Conservation (phyloP, 345 rosid species). For the Heritiera littoralis region DNA sequence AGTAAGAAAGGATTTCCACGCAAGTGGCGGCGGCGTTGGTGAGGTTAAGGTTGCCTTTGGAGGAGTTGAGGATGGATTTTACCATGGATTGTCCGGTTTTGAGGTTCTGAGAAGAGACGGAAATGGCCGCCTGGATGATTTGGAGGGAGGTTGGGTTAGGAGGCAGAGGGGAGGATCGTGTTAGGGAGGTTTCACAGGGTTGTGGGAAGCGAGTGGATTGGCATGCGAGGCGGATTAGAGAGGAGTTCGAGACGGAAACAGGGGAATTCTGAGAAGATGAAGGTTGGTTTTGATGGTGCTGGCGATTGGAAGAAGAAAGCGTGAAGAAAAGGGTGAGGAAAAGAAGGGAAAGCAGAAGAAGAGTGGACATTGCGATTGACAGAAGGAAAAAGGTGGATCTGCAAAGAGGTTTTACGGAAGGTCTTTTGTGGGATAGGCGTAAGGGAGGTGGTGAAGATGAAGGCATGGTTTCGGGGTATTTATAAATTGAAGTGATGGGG, state of each 20-base stretch:
- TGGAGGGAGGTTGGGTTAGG: constrained; percentile 50
- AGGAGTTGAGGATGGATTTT: constrained; percentile 50
- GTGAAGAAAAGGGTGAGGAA: constrained; percentile 31
- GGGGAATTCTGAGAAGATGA: constrained; percentile 1
- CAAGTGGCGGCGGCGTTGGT: constrained; percentile 64
- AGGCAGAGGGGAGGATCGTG: constrained; percentile 38
- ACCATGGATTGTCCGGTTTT: constrained; percentile 54
- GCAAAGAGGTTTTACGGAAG: constrained; percentile 22
- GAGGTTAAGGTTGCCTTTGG: constrained; percentile 58
- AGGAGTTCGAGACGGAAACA: constrained; percentile 10
- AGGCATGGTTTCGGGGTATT: constrained; percentile 27
- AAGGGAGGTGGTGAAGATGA: constrained; percentile 14
- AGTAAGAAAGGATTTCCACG: constrained; percentile 52
- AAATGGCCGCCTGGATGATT: constrained; percentile 66
- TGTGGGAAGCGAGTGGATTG: constrained; percentile 65
- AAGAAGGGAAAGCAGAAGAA: constrained; percentile 34
- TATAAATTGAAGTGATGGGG: not conserved
- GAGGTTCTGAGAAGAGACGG: constrained; percentile 56
- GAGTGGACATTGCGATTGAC: constrained; percentile 38
- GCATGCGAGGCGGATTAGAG: constrained; percentile 56
- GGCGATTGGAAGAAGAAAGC: constrained; percentile 24
- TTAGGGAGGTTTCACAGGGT: constrained; percentile 44
- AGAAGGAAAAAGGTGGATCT: constrained; percentile 4
- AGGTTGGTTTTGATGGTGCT: constrained; percentile 1
- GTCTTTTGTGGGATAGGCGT: constrained; percentile 13